Conservation (phyloP, 2,329 filamentous ascomycete genomes). For the Ophiognomonia clavigignenti-juglandacearum region DNA sequence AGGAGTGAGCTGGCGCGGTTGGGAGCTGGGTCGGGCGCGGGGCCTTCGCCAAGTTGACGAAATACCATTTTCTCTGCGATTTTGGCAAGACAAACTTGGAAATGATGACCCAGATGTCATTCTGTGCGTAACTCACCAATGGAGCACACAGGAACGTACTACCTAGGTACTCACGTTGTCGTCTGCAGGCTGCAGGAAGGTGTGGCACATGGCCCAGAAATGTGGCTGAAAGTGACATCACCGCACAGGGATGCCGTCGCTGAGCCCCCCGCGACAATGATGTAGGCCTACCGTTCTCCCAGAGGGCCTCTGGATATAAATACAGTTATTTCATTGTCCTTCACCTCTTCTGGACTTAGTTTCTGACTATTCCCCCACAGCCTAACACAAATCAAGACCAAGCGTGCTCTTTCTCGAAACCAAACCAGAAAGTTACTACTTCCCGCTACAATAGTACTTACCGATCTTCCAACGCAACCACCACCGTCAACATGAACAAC, state of each 20-base stretch:
- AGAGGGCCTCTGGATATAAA: not conserved
- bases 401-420: not conserved
- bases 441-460: not conserved
- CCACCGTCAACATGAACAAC: constrained; percentile 14
- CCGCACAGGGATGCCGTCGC: not conserved
- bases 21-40: no score
- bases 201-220: not conserved
- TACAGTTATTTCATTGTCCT: not conserved
- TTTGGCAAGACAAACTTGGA: no score
- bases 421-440: not conserved
- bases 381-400: no score
- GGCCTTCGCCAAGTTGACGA: no score
- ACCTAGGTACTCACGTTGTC: no score
- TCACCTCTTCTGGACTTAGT: not conserved
- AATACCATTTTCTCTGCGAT: no score
- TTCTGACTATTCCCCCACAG: not conserved
- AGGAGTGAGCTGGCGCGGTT: no score
- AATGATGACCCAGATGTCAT: no score
- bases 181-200: no score
- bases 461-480: not conserved
- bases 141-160: no score
- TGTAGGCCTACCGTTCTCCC: not conserved
- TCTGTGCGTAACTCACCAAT: no score
- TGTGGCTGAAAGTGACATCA: not conserved
- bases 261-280: not conserved